Evolutionary conservation across 352 stramenopile species (phyloP).

Genomic region (Pythium brachiatum): DNA sequence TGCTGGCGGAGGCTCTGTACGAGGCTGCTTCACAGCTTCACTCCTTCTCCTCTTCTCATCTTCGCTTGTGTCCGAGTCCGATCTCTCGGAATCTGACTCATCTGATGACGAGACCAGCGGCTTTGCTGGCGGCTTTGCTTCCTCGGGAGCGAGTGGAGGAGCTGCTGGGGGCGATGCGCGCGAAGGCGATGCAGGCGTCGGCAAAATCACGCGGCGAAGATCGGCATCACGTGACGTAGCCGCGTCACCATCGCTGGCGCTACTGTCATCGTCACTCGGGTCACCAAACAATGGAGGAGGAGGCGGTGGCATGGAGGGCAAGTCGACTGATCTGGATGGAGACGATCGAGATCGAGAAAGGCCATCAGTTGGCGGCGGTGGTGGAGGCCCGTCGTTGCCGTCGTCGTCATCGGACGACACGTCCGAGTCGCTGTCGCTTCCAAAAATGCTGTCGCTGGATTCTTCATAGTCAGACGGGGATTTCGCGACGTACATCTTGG

Average conservation of each 20-base stretch:
- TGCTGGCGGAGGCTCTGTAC: background rate
- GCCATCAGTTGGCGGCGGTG: conserved; percentile 7
- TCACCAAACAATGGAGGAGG: conserved; percentile 35
- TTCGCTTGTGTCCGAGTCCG: conserved; percentile 9
- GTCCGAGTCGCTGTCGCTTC: conserved; percentile 66
- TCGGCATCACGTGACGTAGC: conserved; percentile 6
- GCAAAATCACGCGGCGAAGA: conserved; percentile 24
- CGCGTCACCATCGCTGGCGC: conserved; percentile 24
- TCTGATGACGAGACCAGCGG: conserved; percentile 6
- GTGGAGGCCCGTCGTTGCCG: conserved; percentile 19
- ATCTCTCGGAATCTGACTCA: conserved; percentile 13
- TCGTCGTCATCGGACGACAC: conserved; percentile 41
- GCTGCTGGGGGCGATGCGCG: background rate
- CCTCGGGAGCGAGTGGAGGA: background rate
- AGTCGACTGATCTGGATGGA: conserved; percentile 4
- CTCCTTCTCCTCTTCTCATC: background rate
- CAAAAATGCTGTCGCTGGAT: conserved; percentile 87
- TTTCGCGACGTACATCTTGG: conserved; percentile 78
- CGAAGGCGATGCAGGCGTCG: conserved; percentile 10
- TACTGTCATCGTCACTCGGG: conserved; percentile 49
- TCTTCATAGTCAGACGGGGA: conserved; percentile 65
- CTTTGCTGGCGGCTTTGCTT: background rate
- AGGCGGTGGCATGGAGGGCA: background rate
- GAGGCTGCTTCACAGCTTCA: background rate
- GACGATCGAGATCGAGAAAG: conserved; percentile 5